These are phyloP conservation scores for Cytospora chrysosperma DNA, from an alignment of 2,329 filamentous ascomycete species.

Conservation along the genomic window DNA sequence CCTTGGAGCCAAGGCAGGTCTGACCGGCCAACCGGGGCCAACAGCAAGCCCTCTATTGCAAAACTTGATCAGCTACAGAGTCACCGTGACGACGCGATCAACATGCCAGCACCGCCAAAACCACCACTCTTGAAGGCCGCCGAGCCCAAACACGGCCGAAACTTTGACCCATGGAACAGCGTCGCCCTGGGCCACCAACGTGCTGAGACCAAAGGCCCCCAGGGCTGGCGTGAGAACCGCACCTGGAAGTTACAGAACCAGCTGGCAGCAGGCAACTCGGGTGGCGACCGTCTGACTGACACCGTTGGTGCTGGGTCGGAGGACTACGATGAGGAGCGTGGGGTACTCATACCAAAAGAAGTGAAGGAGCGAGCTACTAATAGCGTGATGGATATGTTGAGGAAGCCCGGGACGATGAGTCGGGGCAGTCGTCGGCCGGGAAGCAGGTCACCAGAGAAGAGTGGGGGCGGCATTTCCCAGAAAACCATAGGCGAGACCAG, in stretches of 20 bases:
- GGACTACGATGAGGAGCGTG: conserved; percentile 48
- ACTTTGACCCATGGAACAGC: conserved; percentile 71
- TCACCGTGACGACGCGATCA: neutral
- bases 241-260: conserved; percentile 68
- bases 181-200: conserved; percentile 77
- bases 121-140: conserved; percentile 35
- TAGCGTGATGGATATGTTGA: conserved; percentile 56
- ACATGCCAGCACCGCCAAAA: conserved; percentile 20
- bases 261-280: conserved; percentile 57
- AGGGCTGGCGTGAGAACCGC: conserved; percentile 71
- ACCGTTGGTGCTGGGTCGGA: conserved; percentile 63
- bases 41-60: neutral
- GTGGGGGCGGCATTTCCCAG: neutral
- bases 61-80: neutral
- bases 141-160: conserved; percentile 41
- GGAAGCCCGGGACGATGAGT: conserved; percentile 44
- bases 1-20: neutral
- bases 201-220: conserved; percentile 64
- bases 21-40: neutral
- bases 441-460: neutral
- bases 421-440: neutral
- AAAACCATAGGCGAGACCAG: neutral
- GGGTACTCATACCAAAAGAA: conserved; percentile 44
- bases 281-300: conserved; percentile 62
- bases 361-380: conserved; percentile 38